Percentiles rank a stretch among this genome's conserved stretches.
Evolutionary conservation across 768 basidiomycete species (phyloP).

Genomic region (Thelephora aurantiotincta): DNA sequence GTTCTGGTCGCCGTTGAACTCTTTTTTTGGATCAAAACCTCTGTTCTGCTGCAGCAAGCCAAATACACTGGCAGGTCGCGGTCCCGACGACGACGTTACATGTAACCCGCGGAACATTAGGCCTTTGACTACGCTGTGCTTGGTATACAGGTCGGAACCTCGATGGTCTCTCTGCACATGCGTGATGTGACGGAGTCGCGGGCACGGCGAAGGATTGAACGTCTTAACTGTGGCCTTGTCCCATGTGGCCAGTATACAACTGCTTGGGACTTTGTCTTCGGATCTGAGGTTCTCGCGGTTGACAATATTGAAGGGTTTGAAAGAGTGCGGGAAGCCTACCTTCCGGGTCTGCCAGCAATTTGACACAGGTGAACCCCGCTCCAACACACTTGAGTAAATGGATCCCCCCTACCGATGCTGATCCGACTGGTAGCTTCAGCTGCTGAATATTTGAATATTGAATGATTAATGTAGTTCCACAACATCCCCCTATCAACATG

Average conservation of each 20-base stretch:
- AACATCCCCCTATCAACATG: slow-evolving; percentile 31
- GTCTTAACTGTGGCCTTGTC: slow-evolving; percentile 27
- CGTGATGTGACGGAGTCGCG: slow-evolving; percentile 27
- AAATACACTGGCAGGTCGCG: no score
- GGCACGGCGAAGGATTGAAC: slow-evolving; percentile 38
- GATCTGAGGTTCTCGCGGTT: slow-evolving; percentile 13
- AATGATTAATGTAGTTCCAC: slow-evolving; percentile 37
- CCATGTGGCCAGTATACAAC: slow-evolving; percentile 38
- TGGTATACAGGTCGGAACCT: slow-evolving; percentile 57
- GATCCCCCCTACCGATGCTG: slow-evolving; percentile 50
- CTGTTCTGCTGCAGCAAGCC: no score
- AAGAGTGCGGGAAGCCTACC: slow-evolving; percentile 13
- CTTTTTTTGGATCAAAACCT: no score
- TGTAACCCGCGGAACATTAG: no score
- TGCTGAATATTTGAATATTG: slow-evolving; percentile 11
- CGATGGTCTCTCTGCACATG: slow-evolving; percentile 43
- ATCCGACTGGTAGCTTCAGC: slow-evolving; percentile 60
- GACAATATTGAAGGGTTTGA: not conserved
- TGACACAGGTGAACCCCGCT: slow-evolving; percentile 53
- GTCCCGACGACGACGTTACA: no score
- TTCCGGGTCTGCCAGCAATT: slow-evolving; percentile 24
- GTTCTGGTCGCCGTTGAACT: no score
- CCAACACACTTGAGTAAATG: slow-evolving; percentile 69
- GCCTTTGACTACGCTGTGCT: slow-evolving; percentile 39
- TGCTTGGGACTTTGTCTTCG: slow-evolving; percentile 28